Evolutionary conservation across 306 rosid species (phyloP).

Genomic region (Vigna radiata): DNA sequence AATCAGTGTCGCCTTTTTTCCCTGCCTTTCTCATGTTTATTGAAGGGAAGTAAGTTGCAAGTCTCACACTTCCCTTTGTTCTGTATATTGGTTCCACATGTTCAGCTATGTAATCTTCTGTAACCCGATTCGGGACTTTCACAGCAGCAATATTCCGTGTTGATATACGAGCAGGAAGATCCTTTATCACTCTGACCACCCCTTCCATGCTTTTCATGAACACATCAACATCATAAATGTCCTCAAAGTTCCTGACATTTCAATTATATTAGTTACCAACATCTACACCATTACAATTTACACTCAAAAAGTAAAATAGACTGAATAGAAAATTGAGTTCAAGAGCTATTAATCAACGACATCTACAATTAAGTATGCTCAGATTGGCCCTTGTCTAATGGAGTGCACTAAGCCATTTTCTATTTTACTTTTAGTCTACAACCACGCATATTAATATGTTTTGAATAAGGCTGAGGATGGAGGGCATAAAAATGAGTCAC

Average conservation of each 20-base stretch:
- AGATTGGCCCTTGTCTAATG: neutral
- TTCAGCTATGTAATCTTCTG: constrained; percentile 71
- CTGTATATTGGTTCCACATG: constrained; percentile 70
- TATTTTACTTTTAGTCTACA: neutral
- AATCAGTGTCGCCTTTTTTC: constrained; percentile 54
- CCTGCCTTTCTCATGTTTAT: constrained; percentile 74
- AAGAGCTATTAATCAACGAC: neutral
- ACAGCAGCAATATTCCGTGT: constrained; percentile 68
- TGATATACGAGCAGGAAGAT: constrained; percentile 64
- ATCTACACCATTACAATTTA: constrained; percentile 13
- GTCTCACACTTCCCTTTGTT: constrained; percentile 65
- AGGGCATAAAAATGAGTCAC: neutral
- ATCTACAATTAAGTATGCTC: neutral
- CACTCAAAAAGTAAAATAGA: neutral
- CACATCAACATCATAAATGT: constrained; percentile 71
- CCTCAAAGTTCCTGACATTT: constrained; percentile 71
- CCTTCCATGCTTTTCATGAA: constrained; percentile 74
- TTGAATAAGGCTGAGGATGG: neutral
- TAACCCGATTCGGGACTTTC: constrained; percentile 81
- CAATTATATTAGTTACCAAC: constrained; percentile 20
- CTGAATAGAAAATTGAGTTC: constrained; percentile 6
- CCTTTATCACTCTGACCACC: constrained; percentile 71
- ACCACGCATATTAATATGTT: neutral
- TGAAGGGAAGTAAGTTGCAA: constrained; percentile 84
- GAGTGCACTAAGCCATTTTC: neutral